Percentiles rank a stretch among this genome's conserved stretches.
Conservation (phyloP, 768 basidiomycete genomes). For the Thelephora aurantiotincta region DNA sequence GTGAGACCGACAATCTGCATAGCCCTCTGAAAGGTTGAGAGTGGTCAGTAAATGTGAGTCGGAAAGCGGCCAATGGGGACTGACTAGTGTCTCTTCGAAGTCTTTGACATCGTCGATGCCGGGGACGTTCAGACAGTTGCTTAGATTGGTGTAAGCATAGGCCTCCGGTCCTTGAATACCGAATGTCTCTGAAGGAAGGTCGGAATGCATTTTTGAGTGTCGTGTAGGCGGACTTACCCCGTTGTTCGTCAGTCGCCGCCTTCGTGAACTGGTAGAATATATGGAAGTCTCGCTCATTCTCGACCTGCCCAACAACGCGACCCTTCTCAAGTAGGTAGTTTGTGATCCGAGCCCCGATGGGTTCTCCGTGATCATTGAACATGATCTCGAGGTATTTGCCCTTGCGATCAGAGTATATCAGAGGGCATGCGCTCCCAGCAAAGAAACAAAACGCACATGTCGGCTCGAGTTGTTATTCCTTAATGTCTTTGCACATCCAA, state of each 20-base stretch:
- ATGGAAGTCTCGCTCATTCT: slow-evolving; percentile 94
- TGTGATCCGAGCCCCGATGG: slow-evolving; percentile 95
- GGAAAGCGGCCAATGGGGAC: slow-evolving; percentile 12
- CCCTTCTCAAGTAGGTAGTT: slow-evolving; percentile 98
- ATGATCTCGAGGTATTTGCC: slow-evolving; percentile 99
- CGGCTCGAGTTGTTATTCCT: slow-evolving; percentile 98
- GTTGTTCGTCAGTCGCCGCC: slow-evolving; percentile 77
- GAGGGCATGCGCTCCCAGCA: neutral
- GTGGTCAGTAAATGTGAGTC: neutral
- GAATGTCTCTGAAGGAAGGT: slow-evolving; percentile 55
- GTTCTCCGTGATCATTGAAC: slow-evolving; percentile 89
- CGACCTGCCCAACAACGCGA: slow-evolving; percentile 90
- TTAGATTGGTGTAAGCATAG: slow-evolving; percentile 85
- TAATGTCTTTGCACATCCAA: slow-evolving; percentile 97
- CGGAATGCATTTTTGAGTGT: neutral
- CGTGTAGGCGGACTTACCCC: slow-evolving; percentile 37
- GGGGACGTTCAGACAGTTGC: slow-evolving; percentile 82
- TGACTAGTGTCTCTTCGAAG: slow-evolving; percentile 77
- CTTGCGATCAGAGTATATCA: slow-evolving; percentile 25
- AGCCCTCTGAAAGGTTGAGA: slow-evolving; percentile 44
- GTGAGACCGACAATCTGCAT: slow-evolving; percentile 91
- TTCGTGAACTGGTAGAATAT: slow-evolving; percentile 99
- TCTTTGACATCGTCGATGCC: slow-evolving; percentile 86
- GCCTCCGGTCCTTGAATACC: slow-evolving; percentile 93
- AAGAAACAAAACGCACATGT: slow-evolving; percentile 52